phyloP scores from a whole-genome alignment of 306 rosid species.

The Sicyos baderoa region DNA sequence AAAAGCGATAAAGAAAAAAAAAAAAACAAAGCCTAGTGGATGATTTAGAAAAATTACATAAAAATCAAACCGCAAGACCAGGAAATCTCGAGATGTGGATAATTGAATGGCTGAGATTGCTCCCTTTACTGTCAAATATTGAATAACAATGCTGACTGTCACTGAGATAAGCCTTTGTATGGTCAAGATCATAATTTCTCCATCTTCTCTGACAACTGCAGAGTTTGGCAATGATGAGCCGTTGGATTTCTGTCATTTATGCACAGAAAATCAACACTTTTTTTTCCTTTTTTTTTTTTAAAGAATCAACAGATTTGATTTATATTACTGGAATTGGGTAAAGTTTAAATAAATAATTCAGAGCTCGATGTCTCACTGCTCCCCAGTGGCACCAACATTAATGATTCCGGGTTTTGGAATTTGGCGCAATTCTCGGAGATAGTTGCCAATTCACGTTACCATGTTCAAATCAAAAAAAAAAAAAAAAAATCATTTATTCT shows the following conservation, averaged over 20 bases:
- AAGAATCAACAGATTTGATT: neutral
- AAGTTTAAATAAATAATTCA: neutral
- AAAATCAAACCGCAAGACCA: constrained; percentile 29
- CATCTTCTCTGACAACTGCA: neutral
- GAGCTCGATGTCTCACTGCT: constrained; percentile 18
- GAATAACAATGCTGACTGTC: neutral
- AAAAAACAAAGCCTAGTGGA: neutral
- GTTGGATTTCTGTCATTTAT: neutral
- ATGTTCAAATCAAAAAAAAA: neutral
- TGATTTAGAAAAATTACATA: neutral
- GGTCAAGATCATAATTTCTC: constrained; percentile 13
- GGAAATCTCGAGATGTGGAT: constrained; percentile 65
- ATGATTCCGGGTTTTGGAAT: constrained; percentile 15
- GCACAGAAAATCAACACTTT: neutral
- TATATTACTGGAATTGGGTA: neutral
- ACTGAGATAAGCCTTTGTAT: neutral
- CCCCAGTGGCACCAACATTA: constrained; percentile 43
- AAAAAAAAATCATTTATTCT: too few species aligned
- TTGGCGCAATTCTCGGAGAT: constrained; percentile 19
- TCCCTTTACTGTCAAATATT: constrained; percentile 16
- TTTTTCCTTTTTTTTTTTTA: too few species aligned
- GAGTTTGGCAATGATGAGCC: constrained; percentile 12
- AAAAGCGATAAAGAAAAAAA: neutral
- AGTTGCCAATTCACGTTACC: neutral
- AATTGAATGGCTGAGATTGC: constrained; percentile 47